Base-by-base conservation (phyloP, 2,329 filamentous ascomycete genomes). In the Colletotrichum lupini region DNA sequence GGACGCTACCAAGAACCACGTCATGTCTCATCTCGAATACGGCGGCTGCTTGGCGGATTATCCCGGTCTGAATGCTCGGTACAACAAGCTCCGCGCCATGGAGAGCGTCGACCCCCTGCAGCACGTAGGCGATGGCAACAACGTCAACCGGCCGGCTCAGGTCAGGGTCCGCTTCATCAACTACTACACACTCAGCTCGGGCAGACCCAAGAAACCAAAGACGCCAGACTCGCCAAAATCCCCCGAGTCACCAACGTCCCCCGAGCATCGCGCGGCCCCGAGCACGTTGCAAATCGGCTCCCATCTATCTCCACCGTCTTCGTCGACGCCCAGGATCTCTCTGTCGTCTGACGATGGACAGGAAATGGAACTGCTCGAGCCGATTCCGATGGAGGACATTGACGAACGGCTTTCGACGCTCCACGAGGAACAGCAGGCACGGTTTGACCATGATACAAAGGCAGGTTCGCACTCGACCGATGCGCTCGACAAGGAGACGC, bases 161-260 rank as follows among this genome's bases (percentile, higher is more conserved):
- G 84, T 85, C 2, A 86, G 92, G 65, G 89, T 97, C 12, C 89
- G 95, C 19, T 98, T 98, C 78, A 87, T 94, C 70, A 98, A 98
- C 79, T 98, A 97, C 80, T 98, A 96, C 80, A 97, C 95, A 1
- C 89, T 93, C n/a, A 95, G 93, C 76, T 92, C 93, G 11, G 95
- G 95, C 4, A 87, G 90, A 72, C 87, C 88, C 2, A 95, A 93
- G 76, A 80, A 82, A 68, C 81, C 81, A 16, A 85, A 86, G 75
- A 61, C 68, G 14, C 69, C 74, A 12, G 75, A 66, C 32, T 42
- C 60, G 75, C 59, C 75, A 30, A 57, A 73, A n/a, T 73, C 69
- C 19, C 69, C 66, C 3, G 56, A 16, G 30, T 68, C 66, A 24
- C 56, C 61, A 11, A 56, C 11, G 28, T 53, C 46, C 6, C 53